A percentile compares a stretch with the other conserved stretches of the same genome.
Evolutionary conservation across 805 yeast species (phyloP).

Genomic region (Vanderwaltozyma yarrowii): DNA sequence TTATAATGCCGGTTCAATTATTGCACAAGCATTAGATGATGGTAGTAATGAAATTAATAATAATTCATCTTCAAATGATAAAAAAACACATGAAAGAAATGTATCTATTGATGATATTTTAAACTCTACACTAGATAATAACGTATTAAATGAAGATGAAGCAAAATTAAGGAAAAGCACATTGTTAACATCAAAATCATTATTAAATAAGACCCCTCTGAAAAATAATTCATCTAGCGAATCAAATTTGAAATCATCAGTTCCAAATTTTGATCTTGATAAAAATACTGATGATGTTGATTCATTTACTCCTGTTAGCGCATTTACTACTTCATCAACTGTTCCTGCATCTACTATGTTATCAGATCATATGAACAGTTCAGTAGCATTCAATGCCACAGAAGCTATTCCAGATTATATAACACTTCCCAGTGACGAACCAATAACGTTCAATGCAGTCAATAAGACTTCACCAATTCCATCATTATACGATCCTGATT

Average conservation of each 20-base stretch:
- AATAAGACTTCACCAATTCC: background rate
- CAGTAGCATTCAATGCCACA: constrained; percentile 9
- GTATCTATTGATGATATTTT: constrained; percentile 19
- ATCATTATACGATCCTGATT: background rate
- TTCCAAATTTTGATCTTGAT: background rate
- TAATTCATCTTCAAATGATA: no score
- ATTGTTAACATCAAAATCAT: background rate
- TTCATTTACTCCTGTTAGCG: background rate
- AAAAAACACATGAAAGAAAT: constrained; percentile 7
- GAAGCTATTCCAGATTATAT: background rate
- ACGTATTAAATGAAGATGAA: constrained; percentile 2
- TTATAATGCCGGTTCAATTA: background rate
- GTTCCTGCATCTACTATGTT: background rate
- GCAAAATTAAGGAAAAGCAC: constrained; percentile 1
- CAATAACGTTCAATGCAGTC: background rate
- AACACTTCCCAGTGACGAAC: background rate
- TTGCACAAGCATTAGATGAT: constrained; percentile 4
- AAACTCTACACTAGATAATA: constrained; percentile 11
- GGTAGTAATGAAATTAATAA: background rate
- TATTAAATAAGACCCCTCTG: constrained; percentile 19
- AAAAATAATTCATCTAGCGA: constrained; percentile 5
- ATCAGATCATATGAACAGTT: background rate
- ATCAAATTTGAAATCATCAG: background rate
- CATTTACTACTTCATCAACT: background rate
- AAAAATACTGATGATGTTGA: background rate